Evolutionary conservation across 73 alveolate genomes (phyloP), one percentile per base, ranked within the genome.

Genomic region (Effrenium voratum): DNA sequence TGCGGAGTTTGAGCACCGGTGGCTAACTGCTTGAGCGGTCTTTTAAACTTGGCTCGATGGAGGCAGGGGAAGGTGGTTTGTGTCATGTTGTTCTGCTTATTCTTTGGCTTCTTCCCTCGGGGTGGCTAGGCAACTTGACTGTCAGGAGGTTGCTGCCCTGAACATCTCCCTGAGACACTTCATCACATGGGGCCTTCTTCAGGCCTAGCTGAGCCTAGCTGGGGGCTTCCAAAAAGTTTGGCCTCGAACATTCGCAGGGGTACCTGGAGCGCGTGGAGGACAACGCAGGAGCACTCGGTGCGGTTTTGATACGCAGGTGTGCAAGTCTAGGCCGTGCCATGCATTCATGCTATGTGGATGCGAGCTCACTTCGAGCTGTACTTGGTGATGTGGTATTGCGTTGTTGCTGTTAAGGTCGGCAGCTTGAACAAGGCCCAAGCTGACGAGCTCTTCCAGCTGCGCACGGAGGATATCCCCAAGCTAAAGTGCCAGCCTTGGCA

Each of bases 401-500:
- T 5, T 45, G 45, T 26, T 3, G 32, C 50, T 50, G 5, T 16
- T 12, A 40, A 85, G 93, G 93, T 88, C 73, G 95, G 95, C 26
- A 88, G 95, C 95, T 50, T 88, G 85, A 88, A 88, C 70, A 88
- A 88, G 44, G 95, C 73, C 43, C 85, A 88, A 43, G 95, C 95
- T n/a, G 95, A 88, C 40, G 95, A 88, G 52, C 95, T 88, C 85
- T 88, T 88, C 85, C 84, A 85, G 32, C 77, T 88, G 47, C 83
- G 95, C 26, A 88, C 95, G 5, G 59, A 40, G 50, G 73, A 63
- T 45, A 88, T 88, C 66, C 95, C 95, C 28, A 43, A 88, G 13
- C 55, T 50, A 43, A 88, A 88, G 95, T 82, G 77, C 45, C 63
- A 8, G 8, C 19, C 68, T 44, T 72, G 83, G 50, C 22, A 36